Evolutionary conservation across 202 grass and related monocot genomes (phyloP), one percentile per base, ranked within the genome.

Genomic region (Digitaria exilis): DNA sequence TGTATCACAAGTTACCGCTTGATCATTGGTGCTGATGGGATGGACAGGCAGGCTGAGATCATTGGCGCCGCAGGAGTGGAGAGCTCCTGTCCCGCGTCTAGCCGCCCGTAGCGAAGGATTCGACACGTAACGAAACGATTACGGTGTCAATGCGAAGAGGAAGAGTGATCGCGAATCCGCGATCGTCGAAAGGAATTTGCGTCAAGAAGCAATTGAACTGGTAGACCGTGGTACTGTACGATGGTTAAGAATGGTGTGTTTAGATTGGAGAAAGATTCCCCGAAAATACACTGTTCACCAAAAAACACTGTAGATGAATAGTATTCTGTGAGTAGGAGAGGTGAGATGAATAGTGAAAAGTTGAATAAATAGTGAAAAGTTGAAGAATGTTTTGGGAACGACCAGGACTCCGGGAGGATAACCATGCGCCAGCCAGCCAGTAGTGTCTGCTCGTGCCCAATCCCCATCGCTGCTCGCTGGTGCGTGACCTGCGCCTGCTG

Each of bases 401-500:
- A n/a, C n/a, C n/a, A n/a, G n/a, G n/a, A n/a, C n/a, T n/a, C n/a
- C n/a, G n/a, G n/a, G n/a, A n/a, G 22, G 18, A 24, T 7, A 19
- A 19, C 16, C 17, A 51, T 19, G 49, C 6, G 49, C 49, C 17
- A 19, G 49, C 49, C 17, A 19, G 17, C 49, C 49, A 21, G 49
- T 19, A 0, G 29, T 43, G 16, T 56, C 49, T 29, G 73, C 31
- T 37, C 35, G 35, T 37, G 35, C 4, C 7, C 35, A 39, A 39
- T 39, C 7, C 37, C 29, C 73, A 4, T 24, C 54, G 7, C 48
- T 29, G 59, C 21, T 15, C 58, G 6, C 12, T 1, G 73, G 21
- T 76, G 73, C 73, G 32, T 28, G 34, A 42, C 52, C 58, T 66
- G 34, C 49, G 77, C 13, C 76, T 45, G 26, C 26, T 24, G 76